Evolutionary conservation across 2,329 filamentous ascomycete species (phyloP), one percentile per base, ranked within the genome.

Genomic region (Pseudonectria foliicola): DNA sequence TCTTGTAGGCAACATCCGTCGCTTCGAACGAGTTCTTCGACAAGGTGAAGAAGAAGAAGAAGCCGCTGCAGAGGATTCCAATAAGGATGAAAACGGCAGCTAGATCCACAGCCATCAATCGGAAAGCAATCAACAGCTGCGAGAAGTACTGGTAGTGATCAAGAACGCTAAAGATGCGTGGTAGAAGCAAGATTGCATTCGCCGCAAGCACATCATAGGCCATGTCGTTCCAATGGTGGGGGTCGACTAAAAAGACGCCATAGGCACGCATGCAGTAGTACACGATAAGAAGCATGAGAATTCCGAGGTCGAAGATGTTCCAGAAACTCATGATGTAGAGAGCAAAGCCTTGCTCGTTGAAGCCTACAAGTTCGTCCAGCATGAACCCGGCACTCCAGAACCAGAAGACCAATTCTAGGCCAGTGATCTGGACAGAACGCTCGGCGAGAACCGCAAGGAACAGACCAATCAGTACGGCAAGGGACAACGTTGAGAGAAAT

Each of bases 301-400:
- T 95, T 7, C 89, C 89, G 25, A 95, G 68, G 55, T 95, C 90
- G 59, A 95, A 95, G 25, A 89, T 78, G 59, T 95, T 95, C 90
- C 90, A 95, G 59, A 95, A 92, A 57, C 87, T 94, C 80, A 95
- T 90, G 53, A 95, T 86, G 62, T 95, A 96, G 21, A 96, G 75
- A 25, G 88, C 89, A 57, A 95, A 95, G 3, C 90, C 90, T 61
- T 95, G 88, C 59, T 96, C 90, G 47, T 89, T 95, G 68, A 95
- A 95, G 10, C 89, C 89, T 13, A 95, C 88, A 14, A 96, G 75
- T 61, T 95, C 90, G 53, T 95, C 90, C 23, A 95, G 76, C 87
- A 95, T 94, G 60, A 93, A 95, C 1, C 90, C 90, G 16, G 87
- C 86, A 55, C 87, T 94, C 89, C 90, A 96, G 59, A 95, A 86